These are phyloP conservation scores for Vitis rupestris DNA, from an alignment of 164 flowering plant genomes.

Conservation along the genomic window DNA sequence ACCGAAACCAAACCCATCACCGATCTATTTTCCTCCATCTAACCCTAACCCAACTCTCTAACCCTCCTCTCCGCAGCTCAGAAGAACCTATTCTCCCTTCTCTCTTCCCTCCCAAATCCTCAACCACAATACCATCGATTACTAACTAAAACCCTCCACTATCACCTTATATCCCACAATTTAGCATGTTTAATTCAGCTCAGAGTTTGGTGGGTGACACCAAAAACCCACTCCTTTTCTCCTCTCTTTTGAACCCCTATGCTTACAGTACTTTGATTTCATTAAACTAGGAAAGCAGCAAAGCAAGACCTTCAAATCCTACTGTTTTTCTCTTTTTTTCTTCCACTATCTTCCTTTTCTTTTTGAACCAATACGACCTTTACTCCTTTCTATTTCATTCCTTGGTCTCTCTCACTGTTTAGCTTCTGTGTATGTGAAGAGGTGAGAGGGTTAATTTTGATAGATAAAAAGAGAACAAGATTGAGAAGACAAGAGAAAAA, in stretches of 20 bases:
- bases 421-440: neutral
- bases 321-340: neutral
- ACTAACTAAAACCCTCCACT: neutral
- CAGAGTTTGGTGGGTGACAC: constrained; percentile 22
- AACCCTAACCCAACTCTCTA: constrained; percentile 26
- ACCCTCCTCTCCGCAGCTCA: neutral
- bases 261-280: neutral
- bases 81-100: neutral
- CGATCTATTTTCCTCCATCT: constrained; percentile 16
- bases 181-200: constrained; percentile 15
- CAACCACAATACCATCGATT: constrained; percentile 1
- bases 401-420: neutral
- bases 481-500: neutral
- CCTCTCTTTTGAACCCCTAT: neutral
- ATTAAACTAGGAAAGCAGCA: constrained; percentile 4
- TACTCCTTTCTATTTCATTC: neutral
- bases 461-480: neutral
- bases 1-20: constrained; percentile 23
- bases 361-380: neutral
- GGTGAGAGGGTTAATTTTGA: neutral
- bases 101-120: constrained; percentile 10
- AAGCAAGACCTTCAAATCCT: constrained; percentile 5
- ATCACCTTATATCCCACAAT: no score
- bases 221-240: constrained; percentile 12
- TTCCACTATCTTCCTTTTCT: constrained; percentile 3